These are phyloP conservation scores for Globisporangium orthogonon DNA, from an alignment of 352 stramenopile genomes.

Conservation along the genomic window DNA sequence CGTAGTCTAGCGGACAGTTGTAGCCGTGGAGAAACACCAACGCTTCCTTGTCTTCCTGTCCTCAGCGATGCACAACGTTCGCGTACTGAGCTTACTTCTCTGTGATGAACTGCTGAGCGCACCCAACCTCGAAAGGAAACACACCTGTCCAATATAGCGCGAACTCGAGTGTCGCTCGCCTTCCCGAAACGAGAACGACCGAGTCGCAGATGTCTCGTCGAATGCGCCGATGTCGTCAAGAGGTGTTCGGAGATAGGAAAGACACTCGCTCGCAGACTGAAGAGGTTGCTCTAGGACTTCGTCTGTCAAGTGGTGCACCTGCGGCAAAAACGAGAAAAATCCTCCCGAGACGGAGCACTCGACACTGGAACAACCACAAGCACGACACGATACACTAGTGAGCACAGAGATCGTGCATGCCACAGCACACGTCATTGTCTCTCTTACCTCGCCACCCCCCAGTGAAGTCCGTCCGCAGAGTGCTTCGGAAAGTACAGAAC, in stretches of 20 bases:
- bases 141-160: slow-evolving; percentile 1
- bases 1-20: slow-evolving; percentile 67
- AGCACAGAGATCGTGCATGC: background rate
- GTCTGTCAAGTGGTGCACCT: slow-evolving; percentile 13
- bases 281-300: slow-evolving; percentile 1
- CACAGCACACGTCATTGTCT: no score
- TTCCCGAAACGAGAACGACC: slow-evolving; percentile 7
- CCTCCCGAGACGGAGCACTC: slow-evolving; percentile 37
- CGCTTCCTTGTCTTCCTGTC: slow-evolving; percentile 31
- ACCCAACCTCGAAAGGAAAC: no score
- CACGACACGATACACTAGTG: background rate
- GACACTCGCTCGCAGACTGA: slow-evolving; percentile 7
- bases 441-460: slow-evolving; percentile 28
- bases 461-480: slow-evolving; percentile 14
- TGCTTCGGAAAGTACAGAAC: slow-evolving; percentile 16
- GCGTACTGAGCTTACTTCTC: background rate
- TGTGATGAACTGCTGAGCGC: background rate
- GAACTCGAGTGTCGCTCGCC: background rate
- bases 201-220: slow-evolving; percentile 7
- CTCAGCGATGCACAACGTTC: background rate
- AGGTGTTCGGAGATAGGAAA: slow-evolving; percentile 1
- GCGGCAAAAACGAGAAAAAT: slow-evolving; percentile 41
- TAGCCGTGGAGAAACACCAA: slow-evolving; percentile 64
- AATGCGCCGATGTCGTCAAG: slow-evolving; percentile 6
- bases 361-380: slow-evolving; percentile 4